Conservation (phyloP, 2,329 filamentous ascomycete genomes). For the Pestalotiopsis sp. region DNA sequence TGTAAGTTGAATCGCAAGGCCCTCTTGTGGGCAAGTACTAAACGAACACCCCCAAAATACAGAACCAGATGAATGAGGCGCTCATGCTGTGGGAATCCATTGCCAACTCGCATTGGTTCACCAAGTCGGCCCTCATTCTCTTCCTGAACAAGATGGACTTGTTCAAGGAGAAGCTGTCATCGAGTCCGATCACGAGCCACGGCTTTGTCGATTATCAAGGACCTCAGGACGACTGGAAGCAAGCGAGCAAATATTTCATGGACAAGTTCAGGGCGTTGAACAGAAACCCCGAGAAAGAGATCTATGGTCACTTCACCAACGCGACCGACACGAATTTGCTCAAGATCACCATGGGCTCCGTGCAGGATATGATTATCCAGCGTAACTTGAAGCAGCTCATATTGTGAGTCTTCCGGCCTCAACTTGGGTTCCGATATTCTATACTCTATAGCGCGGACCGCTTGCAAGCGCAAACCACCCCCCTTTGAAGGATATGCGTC, state of each 20-base stretch:
- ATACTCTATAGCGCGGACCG: constrained; percentile 1
- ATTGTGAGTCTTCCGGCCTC: constrained; percentile 50
- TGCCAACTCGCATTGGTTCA: constrained; percentile 85
- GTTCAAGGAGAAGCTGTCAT: constrained; percentile 75
- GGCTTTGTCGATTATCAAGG: constrained; percentile 80
- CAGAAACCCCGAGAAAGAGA: constrained; percentile 65
- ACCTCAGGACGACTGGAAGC: constrained; percentile 70
- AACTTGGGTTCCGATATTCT: constrained; percentile 10
- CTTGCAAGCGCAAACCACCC: constrained; percentile 16
- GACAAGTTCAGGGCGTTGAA: constrained; percentile 80
- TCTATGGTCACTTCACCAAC: constrained; percentile 65
- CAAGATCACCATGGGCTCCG: constrained; percentile 84
- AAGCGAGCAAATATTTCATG: constrained; percentile 79
- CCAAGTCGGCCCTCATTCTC: constrained; percentile 77
- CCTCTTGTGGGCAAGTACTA: constrained; percentile 15
- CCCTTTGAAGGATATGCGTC: not conserved
- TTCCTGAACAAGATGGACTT: constrained; percentile 90
- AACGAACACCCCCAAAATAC: constrained; percentile 14
- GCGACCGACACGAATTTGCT: constrained; percentile 72
- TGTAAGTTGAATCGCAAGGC: constrained; percentile 55
- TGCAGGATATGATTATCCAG: constrained; percentile 87
- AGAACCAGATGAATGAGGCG: constrained; percentile 93
- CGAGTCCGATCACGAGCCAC: constrained; percentile 72
- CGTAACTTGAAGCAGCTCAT: constrained; percentile 81
- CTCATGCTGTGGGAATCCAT: constrained; percentile 87